Evolutionary conservation across 176 grass and related monocot genomes (phyloP), one percentile per base, ranked within the genome.

Genomic region (Areca catechu): DNA sequence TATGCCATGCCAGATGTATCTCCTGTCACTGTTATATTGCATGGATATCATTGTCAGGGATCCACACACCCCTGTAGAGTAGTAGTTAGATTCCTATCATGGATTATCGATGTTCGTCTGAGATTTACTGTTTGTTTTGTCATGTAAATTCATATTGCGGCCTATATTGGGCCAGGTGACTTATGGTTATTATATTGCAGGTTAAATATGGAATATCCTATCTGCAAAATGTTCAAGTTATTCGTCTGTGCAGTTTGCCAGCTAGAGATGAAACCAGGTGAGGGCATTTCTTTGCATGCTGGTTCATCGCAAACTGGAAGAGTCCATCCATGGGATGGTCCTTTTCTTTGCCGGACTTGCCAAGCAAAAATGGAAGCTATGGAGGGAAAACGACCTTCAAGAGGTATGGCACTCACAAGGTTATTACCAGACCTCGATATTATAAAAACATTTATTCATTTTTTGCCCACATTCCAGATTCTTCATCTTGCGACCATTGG

Each of bases 221-320:
- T 64, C 19, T 73, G 80, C 63, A 90, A 77, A 49, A 88, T 86
- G 71, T 97, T 89, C 71, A 84, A 85, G 49, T 60, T 81, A 48
- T 80, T 89, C 57, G 77, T 70, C 58, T 97, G 92, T 77, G 92
- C 92, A 10, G 75, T 97, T 59, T 97, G 92, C 75, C 92, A 91
- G 61, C 52, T 88, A 58, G 86, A 85, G 56, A 90, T 97, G 86
- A 86, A 81, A 75, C 86, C 86, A 23, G 86, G 80, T 55, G 92
- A 97, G 67, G 92, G 92, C 17, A 78, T 87, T 25, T 85, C 92
- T 62, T 77, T 90, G 64, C 83, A 79, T 65, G 74, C 79, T 65
- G 78, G 66, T 24, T 48, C 79, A 54, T 52, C 54, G 0, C 86
- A 76, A 66, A 71, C 82, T 65, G 77, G 73, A 20, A 68, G 74